These are phyloP conservation scores for Sporothrix humicola DNA, from an alignment of 2,329 filamentous ascomycete genomes.

Conservation along the genomic window DNA sequence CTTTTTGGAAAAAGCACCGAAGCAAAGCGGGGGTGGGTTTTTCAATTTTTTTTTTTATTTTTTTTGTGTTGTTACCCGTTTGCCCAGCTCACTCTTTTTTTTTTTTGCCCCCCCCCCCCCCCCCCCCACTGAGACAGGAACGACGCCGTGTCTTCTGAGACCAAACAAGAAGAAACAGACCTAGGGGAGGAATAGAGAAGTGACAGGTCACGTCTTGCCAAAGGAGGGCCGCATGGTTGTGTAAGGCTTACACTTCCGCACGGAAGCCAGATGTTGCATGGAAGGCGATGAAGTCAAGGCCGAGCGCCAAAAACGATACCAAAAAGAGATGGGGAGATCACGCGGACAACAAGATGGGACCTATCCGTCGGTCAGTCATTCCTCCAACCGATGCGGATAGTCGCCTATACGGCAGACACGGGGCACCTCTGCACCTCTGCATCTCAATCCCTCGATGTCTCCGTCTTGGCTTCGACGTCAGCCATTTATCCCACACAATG, in stretches of 20 bases:
- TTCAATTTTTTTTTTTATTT: too few species aligned
- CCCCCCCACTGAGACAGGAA: background rate
- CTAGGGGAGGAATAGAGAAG: background rate
- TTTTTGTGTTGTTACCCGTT: too few species aligned
- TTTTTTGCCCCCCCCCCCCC: too few species aligned
- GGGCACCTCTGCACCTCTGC: background rate
- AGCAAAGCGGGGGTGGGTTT: too few species aligned
- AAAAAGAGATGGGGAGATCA: background rate
- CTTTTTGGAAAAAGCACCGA: too few species aligned
- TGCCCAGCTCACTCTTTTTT: too few species aligned
- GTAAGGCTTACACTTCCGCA: background rate
- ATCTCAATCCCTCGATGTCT: too few species aligned
- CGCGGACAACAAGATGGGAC: background rate
- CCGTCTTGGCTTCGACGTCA: background rate
- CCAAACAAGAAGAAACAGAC: background rate
- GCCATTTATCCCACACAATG: conserved; percentile 1
- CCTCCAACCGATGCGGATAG: conserved; percentile 5
- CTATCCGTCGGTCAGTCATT: background rate
- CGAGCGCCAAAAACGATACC: background rate
- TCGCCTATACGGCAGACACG: background rate
- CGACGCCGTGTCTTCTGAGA: background rate
- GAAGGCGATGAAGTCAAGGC: background rate
- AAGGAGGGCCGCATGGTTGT: conserved; percentile 12
- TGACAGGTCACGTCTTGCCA: conserved; percentile 22
- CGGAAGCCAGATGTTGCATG: conserved; percentile 14